Base-by-base conservation (phyloP, 345 rosid species). In the Odontarrhena argentea region DNA sequence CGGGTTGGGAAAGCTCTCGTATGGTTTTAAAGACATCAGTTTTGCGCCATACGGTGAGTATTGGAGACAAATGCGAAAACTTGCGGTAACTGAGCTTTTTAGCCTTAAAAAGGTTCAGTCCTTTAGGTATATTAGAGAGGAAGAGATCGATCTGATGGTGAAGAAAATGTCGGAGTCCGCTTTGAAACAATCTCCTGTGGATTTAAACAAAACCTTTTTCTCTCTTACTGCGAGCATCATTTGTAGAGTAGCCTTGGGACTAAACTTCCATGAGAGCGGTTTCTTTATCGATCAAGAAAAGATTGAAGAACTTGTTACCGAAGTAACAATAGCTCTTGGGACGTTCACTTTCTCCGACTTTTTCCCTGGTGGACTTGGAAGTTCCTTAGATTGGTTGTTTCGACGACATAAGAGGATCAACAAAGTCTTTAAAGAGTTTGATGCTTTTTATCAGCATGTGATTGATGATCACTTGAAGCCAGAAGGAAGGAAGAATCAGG, bases 221-320 rank as follows among this genome's bases (percentile, higher is more conserved):
- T 47, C 60, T 0, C 68, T 78, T 3, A 60, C 81, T 0, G 63
- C 66, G 11, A 46, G 55, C 45, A 40, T 77, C 5, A 65, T 74
- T 28, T 82, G 80, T 34, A 74, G 83, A 26, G 11, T 72, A 11
- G 85, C 77, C 0, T 86, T 85, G 3, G 80, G 85, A 13, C 77
- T 68, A 46, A 78, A 68, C 41, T 18, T 18, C 22, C 22, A 18
- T 18, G 22, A 18, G 22, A 18, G 22, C 22, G 22, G 22, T 18
- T 18, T 50, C 12, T 76, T 48, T 12, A 79, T 47, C 2, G 67
- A 50, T 12, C 59, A 52, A 2, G 51, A 71, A 0, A 55, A 5
- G 64, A 45, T 71, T 7, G 45, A 55, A 48, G 51, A 48, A 8
- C 50, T 71, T 2, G 57, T 63, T 15, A 9, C 50, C 2, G 58